Evolutionary conservation across 1,284 basidiomycete species (phyloP).

Genomic region (Ceratobasidium sp.): DNA sequence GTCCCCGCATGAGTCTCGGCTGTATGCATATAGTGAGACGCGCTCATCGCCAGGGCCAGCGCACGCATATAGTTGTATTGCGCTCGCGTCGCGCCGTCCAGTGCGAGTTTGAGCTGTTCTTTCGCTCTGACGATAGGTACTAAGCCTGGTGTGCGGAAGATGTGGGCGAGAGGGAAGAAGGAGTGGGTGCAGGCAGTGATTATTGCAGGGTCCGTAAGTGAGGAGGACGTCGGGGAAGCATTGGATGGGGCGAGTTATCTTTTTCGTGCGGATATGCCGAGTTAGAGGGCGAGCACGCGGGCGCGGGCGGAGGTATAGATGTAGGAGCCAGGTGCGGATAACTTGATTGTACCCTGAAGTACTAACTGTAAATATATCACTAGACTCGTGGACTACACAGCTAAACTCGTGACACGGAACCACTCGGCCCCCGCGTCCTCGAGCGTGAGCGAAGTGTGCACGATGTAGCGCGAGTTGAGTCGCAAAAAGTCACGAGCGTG

Average conservation of each 20-base stretch:
- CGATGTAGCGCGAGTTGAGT: constrained; percentile 72
- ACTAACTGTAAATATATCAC: constrained; percentile 65
- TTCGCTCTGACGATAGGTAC: constrained; percentile 58
- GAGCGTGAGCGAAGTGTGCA: constrained; percentile 77
- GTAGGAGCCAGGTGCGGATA: constrained; percentile 11
- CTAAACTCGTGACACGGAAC: constrained; percentile 65
- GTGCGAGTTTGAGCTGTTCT: constrained; percentile 70
- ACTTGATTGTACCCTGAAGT: constrained; percentile 61
- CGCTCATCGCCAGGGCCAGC: constrained; percentile 72
- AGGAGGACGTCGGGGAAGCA: constrained; percentile 29
- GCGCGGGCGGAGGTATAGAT: constrained; percentile 33
- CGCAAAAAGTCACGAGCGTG: constrained; percentile 73
- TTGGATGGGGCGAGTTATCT: constrained; percentile 47
- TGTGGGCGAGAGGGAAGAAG: constrained; percentile 24
- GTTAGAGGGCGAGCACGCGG: constrained; percentile 47
- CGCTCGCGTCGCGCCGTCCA: constrained; percentile 67
- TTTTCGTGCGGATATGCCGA: constrained; percentile 47
- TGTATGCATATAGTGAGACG: constrained; percentile 77
- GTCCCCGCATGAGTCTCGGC: constrained; percentile 73
- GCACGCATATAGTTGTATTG: constrained; percentile 79
- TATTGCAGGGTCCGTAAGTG: not conserved
- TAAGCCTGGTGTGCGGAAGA: constrained; percentile 11
- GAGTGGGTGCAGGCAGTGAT: constrained; percentile 46
- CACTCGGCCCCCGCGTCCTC: constrained; percentile 64
- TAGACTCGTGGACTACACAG: constrained; percentile 56